Percentiles rank a stretch among this genome's conserved stretches.
These are phyloP conservation scores for Fusarium luffae DNA, from an alignment of 2,329 filamentous ascomycete genomes.

Conservation along the genomic window DNA sequence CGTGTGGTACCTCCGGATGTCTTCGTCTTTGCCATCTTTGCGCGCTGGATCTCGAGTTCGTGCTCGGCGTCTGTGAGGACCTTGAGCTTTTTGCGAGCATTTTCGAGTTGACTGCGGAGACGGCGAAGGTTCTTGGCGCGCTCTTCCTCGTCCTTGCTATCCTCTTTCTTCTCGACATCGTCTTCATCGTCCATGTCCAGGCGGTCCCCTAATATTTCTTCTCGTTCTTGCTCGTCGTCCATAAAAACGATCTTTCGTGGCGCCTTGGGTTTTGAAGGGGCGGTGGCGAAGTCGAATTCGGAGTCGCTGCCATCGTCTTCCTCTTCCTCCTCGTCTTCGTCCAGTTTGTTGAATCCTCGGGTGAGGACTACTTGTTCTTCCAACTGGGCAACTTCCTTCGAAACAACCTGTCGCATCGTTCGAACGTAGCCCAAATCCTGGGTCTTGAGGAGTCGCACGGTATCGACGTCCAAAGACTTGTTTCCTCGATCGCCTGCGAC, in stretches of 20 bases:
- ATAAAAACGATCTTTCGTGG: constrained; percentile 66
- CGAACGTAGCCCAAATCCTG: constrained; percentile 74
- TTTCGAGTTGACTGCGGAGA: constrained; percentile 61
- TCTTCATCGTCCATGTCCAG: constrained; percentile 49
- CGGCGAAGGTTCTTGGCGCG: constrained; percentile 57
- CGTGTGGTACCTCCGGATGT: constrained; percentile 70
- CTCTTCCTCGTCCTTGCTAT: constrained; percentile 44
- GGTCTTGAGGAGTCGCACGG: constrained; percentile 73
- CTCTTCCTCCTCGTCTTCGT: constrained; percentile 50
- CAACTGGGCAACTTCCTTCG: constrained; percentile 66
- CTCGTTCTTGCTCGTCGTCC: constrained; percentile 53
- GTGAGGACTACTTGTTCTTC: constrained; percentile 64
- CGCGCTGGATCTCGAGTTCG: constrained; percentile 67
- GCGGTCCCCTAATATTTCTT: constrained; percentile 47
- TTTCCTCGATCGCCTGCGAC: constrained; percentile 69
- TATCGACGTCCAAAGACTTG: constrained; percentile 64
- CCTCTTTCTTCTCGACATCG: constrained; percentile 45
- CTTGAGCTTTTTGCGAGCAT: constrained; percentile 65
- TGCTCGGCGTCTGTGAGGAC: constrained; percentile 66
- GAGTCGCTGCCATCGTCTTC: constrained; percentile 48
- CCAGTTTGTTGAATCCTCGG: constrained; percentile 52
- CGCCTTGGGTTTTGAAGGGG: constrained; percentile 45
- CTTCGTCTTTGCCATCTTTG: constrained; percentile 73
- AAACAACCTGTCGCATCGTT: constrained; percentile 68
- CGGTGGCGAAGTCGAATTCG: constrained; percentile 49